Percentiles rank a stretch among this genome's conserved stretches.
Conservation (phyloP, 495 filamentous ascomycete species). For the Aspergillus funiculosus region DNA sequence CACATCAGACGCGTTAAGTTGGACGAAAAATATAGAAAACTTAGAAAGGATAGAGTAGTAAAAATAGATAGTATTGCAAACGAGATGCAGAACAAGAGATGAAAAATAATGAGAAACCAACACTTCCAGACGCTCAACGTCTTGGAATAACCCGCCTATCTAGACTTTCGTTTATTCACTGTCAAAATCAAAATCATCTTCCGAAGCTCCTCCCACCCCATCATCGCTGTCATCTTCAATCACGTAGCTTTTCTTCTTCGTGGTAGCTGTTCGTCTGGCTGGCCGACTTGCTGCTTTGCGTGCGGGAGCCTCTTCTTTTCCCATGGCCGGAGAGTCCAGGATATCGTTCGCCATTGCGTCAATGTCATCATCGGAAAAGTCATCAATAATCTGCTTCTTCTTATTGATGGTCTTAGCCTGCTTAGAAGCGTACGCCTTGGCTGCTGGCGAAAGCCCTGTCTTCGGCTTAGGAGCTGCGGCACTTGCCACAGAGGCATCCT, state of each 20-base stretch:
- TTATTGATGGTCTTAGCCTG: slow-evolving; percentile 46
- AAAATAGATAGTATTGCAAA: slow-evolving; percentile 8
- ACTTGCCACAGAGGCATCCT: slow-evolving; percentile 32
- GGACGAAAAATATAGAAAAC: slow-evolving; percentile 2
- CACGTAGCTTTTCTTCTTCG: slow-evolving; percentile 49
- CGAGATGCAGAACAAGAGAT: not conserved
- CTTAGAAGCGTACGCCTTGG: slow-evolving; percentile 77
- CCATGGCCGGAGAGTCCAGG: slow-evolving; percentile 45
- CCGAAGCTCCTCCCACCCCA: slow-evolving; percentile 16
- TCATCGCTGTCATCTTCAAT: slow-evolving; percentile 49
- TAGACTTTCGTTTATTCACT: slow-evolving; percentile 27
- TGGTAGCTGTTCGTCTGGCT: slow-evolving; percentile 47
- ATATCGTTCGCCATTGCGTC: slow-evolving; percentile 55
- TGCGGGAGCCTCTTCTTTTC: slow-evolving; percentile 28
- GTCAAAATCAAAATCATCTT: slow-evolving; percentile 37
- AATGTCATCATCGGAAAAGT: slow-evolving; percentile 44
- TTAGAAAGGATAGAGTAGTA: slow-evolving; percentile 12
- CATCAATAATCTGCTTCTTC: slow-evolving; percentile 36
- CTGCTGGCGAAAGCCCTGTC: slow-evolving; percentile 59
- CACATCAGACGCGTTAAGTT: not conserved
- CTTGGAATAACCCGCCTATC: not conserved
- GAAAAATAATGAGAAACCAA: not conserved
- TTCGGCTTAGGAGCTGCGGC: slow-evolving; percentile 22
- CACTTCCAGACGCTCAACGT: slow-evolving; percentile 17
- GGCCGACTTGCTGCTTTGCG: slow-evolving; percentile 42